A percentile compares a stretch with the other conserved stretches of the same genome.
Conservation (phyloP, 2,329 filamentous ascomycete genomes). For the Diaporthe vexans region DNA sequence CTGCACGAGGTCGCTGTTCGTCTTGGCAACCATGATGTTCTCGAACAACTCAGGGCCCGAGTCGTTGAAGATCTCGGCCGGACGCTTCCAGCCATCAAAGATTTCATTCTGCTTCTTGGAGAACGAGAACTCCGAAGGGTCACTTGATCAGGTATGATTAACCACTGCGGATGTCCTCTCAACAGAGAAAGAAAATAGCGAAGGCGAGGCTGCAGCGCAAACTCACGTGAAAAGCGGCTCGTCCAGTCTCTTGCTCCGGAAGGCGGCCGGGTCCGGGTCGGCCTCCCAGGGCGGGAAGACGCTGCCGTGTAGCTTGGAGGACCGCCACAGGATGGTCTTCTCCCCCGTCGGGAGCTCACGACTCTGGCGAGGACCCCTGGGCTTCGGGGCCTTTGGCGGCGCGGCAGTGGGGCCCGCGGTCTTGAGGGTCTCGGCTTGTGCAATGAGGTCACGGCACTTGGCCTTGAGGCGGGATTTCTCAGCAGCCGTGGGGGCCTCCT, state of each 20-base stretch:
- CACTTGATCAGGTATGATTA: slow-evolving; percentile 64
- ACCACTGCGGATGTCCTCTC: not conserved
- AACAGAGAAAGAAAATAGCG: slow-evolving; percentile 18
- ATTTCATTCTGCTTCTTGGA: slow-evolving; percentile 80
- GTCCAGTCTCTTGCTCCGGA: slow-evolving; percentile 65
- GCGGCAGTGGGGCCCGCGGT: slow-evolving; percentile 41
- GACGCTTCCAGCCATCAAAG: slow-evolving; percentile 88
- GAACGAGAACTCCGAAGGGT: slow-evolving; percentile 77
- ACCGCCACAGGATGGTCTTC: slow-evolving; percentile 81
- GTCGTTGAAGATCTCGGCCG: slow-evolving; percentile 73
- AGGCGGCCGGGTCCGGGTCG: slow-evolving; percentile 72
- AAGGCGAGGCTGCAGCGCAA: slow-evolving; percentile 16
- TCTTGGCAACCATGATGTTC: slow-evolving; percentile 51
- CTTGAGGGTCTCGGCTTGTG: slow-evolving; percentile 83
- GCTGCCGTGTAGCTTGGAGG: slow-evolving; percentile 85
- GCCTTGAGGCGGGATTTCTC: slow-evolving; percentile 77
- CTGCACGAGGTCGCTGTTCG: slow-evolving; percentile 87
- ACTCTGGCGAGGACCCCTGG: slow-evolving; percentile 58
- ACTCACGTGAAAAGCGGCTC: slow-evolving; percentile 73
- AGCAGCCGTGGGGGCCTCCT: slow-evolving; percentile 68
- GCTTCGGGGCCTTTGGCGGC: slow-evolving; percentile 45
- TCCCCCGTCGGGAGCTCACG: slow-evolving; percentile 78
- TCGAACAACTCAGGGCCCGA: slow-evolving; percentile 35
- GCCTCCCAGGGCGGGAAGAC: slow-evolving; percentile 88
- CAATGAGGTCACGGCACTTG: slow-evolving; percentile 79